Conservation (phyloP, 805 yeast genomes). For the Candida koratica region DNA sequence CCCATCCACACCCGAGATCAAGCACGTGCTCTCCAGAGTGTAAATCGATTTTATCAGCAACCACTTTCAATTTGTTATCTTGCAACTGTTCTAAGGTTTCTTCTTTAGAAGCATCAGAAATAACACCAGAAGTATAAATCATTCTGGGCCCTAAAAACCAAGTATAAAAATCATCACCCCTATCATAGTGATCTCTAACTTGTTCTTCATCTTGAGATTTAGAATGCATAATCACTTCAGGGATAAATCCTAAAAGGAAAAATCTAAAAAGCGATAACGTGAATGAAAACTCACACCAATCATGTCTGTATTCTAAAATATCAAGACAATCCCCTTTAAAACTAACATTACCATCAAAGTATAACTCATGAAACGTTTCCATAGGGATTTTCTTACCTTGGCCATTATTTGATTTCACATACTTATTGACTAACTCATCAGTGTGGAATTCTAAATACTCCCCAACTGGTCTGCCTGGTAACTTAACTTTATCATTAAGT, state of each 20-base stretch:
- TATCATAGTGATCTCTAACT: slow-evolving; percentile 91
- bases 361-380: slow-evolving; percentile 88
- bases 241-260: slow-evolving; percentile 83
- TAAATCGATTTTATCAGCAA: slow-evolving; percentile 80
- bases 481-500: slow-evolving; percentile 67
- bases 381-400: slow-evolving; percentile 73
- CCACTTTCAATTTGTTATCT: slow-evolving; percentile 84
- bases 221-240: slow-evolving; percentile 89
- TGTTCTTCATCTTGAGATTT: slow-evolving; percentile 95
- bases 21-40: slow-evolving; percentile 69
- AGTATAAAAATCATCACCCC: slow-evolving; percentile 92
- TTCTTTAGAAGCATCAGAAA: slow-evolving; percentile 62
- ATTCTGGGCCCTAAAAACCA: slow-evolving; percentile 94
- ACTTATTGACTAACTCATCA: slow-evolving; percentile 60
- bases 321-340: slow-evolving; percentile 88
- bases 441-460: slow-evolving; percentile 80
- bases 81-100: slow-evolving; percentile 79
- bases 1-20: slow-evolving; percentile 96
- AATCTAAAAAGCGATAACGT: slow-evolving; percentile 72
- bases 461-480: slow-evolving; percentile 76
- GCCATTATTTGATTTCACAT: slow-evolving; percentile 53
- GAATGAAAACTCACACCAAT: slow-evolving; percentile 82
- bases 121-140: slow-evolving; percentile 87
- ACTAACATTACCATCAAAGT: slow-evolving; percentile 76
- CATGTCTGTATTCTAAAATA: slow-evolving; percentile 80